Evolutionary conservation across 1,139 yeast species (phyloP).

Genomic region (Scheffersomyces illinoinensis): DNA sequence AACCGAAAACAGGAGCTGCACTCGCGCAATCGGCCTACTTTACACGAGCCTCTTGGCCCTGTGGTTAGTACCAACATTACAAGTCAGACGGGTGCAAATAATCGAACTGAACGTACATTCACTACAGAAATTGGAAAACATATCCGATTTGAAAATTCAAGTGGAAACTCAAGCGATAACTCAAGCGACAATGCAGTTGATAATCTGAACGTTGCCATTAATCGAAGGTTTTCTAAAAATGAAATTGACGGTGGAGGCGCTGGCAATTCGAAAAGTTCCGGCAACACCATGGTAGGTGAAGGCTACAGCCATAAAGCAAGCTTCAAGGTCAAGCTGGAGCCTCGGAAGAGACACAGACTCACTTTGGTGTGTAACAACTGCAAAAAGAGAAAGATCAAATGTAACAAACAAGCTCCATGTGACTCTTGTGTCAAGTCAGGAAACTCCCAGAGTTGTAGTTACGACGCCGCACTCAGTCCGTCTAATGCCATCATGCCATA

Average conservation of each 20-base stretch:
- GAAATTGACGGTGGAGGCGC: not conserved
- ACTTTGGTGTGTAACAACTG: constrained; percentile 11
- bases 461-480: not conserved
- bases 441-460: not conserved
- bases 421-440: constrained; percentile 4
- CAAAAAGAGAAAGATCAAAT: constrained; percentile 10
- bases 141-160: not conserved
- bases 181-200: not conserved
- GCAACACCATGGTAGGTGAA: not conserved
- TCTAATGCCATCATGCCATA: constrained; percentile 5
- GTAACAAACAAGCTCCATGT: constrained; percentile 11
- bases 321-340: not conserved
- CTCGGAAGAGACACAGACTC: constrained; percentile 7
- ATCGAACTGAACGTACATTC: not conserved
- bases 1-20: not conserved
- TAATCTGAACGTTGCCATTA: not conserved
- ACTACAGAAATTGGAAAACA: not conserved
- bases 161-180: not conserved
- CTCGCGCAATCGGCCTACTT: not conserved
- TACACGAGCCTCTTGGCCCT: not conserved
- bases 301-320: not conserved
- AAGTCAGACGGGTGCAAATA: not conserved
- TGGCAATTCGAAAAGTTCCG: not conserved
- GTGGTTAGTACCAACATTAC: not conserved
- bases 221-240: too few relatives aligned